Percentiles rank a stretch among this genome's conserved stretches.
Conservation (phyloP, 495 filamentous ascomycete species). For the Aspergillus conjunctus region DNA sequence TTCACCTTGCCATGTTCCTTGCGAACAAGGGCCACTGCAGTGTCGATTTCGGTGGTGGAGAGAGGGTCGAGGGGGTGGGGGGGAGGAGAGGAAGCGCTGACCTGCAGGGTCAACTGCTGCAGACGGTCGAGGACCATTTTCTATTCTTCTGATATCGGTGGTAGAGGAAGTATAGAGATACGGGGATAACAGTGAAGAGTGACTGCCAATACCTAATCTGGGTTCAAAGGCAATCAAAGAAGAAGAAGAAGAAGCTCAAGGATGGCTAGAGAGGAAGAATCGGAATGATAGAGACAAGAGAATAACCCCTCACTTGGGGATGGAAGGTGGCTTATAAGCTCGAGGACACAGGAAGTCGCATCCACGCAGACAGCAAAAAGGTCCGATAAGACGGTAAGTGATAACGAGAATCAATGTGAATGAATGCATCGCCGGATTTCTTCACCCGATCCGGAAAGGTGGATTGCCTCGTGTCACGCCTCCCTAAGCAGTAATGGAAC, state of each 20-base stretch:
- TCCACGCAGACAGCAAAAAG: not conserved
- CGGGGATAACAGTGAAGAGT: not conserved
- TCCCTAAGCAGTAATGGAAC: slow-evolving; percentile 14
- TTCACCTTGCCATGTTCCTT: slow-evolving; percentile 70
- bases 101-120: slow-evolving; percentile 66
- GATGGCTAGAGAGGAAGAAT: slow-evolving; percentile 1
- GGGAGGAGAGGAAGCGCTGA: slow-evolving; percentile 55
- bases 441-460: slow-evolving; percentile 16
- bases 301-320: slow-evolving; percentile 2
- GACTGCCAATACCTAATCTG: not conserved
- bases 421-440: slow-evolving; percentile 13
- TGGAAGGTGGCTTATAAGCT: slow-evolving; percentile 8
- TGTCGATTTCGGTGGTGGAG: slow-evolving; percentile 73
- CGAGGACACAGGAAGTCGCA: not conserved
- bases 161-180: not conserved
- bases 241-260: not conserved
- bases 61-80: slow-evolving; percentile 89
- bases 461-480: slow-evolving; percentile 1
- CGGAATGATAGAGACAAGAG: not conserved
- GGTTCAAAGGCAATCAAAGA: not conserved
- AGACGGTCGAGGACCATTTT: slow-evolving; percentile 70
- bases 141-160: not conserved
- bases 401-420: not conserved
- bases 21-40: slow-evolving; percentile 67
- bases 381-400: slow-evolving; percentile 18